These are phyloP conservation scores for Triticum dicoccoides DNA, from an alignment of 176 grass and related monocot species.

Conservation along the genomic window DNA sequence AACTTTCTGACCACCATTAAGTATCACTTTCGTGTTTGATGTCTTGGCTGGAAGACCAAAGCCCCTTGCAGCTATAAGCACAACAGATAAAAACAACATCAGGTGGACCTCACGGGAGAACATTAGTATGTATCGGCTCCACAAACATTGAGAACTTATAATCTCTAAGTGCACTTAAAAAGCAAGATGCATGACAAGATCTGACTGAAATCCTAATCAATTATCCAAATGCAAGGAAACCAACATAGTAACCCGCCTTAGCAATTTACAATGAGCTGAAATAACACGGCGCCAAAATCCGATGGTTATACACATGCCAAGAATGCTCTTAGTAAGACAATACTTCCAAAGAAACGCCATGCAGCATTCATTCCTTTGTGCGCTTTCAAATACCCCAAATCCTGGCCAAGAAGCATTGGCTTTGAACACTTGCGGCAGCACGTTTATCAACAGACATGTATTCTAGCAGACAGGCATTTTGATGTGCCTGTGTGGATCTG, in stretches of 20 bases:
- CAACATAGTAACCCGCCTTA: background rate
- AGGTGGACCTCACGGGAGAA: background rate
- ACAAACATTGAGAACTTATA: constrained; percentile 21
- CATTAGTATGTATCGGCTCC: background rate
- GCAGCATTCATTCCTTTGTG: background rate
- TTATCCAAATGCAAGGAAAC: background rate
- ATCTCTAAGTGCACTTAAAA: background rate
- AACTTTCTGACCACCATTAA: constrained; percentile 93
- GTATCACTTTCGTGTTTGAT: constrained; percentile 78
- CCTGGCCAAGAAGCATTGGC: background rate
- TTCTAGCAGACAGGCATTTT: no score
- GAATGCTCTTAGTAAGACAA: background rate
- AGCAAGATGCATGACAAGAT: background rate
- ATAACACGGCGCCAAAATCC: background rate
- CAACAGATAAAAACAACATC: constrained; percentile 16
- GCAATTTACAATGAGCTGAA: background rate
- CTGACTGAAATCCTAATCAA: background rate
- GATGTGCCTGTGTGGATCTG: no score
- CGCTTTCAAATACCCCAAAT: background rate
- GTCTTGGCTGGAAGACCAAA: constrained; percentile 73
- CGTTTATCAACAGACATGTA: background rate
- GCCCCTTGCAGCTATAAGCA: constrained; percentile 46
- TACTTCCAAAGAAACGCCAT: background rate
- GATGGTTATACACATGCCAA: background rate
- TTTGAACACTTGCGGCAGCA: background rate